Percentiles rank a stretch among this genome's conserved stretches.
phyloP scores from a whole-genome alignment of 192 early-diverging fungal genomes.

The Phycomyces blakesleeanus region DNA sequence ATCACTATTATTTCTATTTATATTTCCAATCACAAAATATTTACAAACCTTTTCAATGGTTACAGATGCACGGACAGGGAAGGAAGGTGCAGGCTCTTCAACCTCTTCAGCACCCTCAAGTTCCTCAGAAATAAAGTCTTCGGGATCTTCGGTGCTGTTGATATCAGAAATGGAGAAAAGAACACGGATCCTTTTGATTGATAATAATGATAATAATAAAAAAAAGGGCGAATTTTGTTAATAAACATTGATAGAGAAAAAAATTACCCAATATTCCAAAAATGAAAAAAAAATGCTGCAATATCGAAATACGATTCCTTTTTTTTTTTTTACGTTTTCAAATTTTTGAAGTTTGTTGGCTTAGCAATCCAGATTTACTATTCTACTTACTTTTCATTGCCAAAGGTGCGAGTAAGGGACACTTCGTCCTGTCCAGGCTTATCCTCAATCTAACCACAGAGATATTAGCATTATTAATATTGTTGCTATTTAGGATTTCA shows the following conservation, averaged over 20 bases:
- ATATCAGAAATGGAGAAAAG: constrained; percentile 85
- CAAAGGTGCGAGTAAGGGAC: constrained; percentile 76
- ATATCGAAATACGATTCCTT: too few relatives aligned
- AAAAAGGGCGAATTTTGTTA: too few relatives aligned
- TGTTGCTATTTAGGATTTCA: background rate
- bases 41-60: constrained; percentile 69
- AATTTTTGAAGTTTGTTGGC: background rate
- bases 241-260: too few relatives aligned
- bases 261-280: too few relatives aligned
- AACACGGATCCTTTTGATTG: constrained; percentile 65
- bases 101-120: constrained; percentile 58
- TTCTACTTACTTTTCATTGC: constrained; percentile 85
- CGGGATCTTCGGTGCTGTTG: constrained; percentile 68
- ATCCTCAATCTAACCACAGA: constrained; percentile 66
- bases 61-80: constrained; percentile 77
- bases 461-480: background rate
- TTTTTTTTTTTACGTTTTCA: too few relatives aligned
- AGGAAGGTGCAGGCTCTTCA: constrained; percentile 54
- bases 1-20: too few relatives aligned
- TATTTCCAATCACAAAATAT: too few relatives aligned
- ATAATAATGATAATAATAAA: background rate
- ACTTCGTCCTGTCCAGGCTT: constrained; percentile 77
- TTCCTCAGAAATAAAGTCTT: constrained; percentile 55
- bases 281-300: too few relatives aligned
- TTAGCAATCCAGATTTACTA: background rate